Percentiles rank a stretch among this genome's conserved stretches.
Evolutionary conservation across 495 filamentous ascomycete species (phyloP).

Genomic region (Corynascus novoguineensis): DNA sequence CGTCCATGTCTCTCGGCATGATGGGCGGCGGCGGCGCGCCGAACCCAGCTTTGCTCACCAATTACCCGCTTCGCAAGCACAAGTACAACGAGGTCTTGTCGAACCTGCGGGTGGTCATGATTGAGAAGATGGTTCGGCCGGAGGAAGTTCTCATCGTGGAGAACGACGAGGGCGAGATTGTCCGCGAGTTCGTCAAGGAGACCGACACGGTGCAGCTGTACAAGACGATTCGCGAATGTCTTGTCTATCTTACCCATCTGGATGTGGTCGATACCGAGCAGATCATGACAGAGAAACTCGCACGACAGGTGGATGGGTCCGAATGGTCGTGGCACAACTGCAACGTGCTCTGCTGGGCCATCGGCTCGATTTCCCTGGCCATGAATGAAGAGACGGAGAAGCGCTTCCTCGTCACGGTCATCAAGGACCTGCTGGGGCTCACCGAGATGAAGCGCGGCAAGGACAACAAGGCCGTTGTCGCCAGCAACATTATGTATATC

Average conservation of each 20-base stretch:
- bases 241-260: constrained; percentile 96
- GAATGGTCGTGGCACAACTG: constrained; percentile 99
- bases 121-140: constrained; percentile 97
- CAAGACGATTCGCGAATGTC: constrained; percentile 95
- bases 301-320: constrained; percentile 83
- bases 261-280: constrained; percentile 95
- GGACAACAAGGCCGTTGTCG: constrained; percentile 98
- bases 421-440: constrained; percentile 95
- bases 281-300: constrained; percentile 98
- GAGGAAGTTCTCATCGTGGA: constrained; percentile 99
- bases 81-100: constrained; percentile 92
- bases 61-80: constrained; percentile 91
- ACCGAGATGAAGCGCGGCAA: constrained; percentile 99
- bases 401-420: constrained; percentile 94
- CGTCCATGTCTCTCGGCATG: constrained; percentile 68
- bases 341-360: constrained; percentile 99
- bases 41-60: constrained; percentile 72
- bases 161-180: constrained; percentile 98
- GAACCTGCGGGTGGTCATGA: constrained; percentile 95
- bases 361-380: constrained; percentile 94
- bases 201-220: constrained; percentile 98
- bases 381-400: constrained; percentile 99
- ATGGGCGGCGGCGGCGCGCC: constrained; percentile 71
- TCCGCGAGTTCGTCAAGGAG: constrained; percentile 98
- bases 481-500: constrained; percentile 99